Base-by-base conservation (phyloP, 345 rosid species). In the Fremontodendron californicum region DNA sequence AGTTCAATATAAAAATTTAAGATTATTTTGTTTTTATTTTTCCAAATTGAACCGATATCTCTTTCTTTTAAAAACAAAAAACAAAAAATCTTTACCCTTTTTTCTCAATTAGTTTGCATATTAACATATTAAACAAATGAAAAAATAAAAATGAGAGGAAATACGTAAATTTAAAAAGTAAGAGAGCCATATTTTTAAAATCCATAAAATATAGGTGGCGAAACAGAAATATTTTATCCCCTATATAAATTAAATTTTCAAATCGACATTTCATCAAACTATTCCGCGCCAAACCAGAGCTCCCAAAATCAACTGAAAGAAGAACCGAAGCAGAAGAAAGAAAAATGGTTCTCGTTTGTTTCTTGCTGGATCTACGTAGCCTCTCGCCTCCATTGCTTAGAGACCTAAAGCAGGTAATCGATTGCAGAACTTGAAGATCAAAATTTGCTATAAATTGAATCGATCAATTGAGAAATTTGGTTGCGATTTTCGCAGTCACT, bases 361-460 rank as follows among this genome's bases (percentile, higher is more conserved):
- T 90, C 85, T 86, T 91, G 72, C 78, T 90, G 86, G 97, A 94
- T 88, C 81, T 94, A 46, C 88, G 91, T 0, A 81, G 83, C 81
- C 81, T 93, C n/a, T 75, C 93, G 55, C 90, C 91, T 79, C 74
- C 90, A 68, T 78, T 85, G 79, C 87, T 91, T 43, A 82, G 76
- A 75, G 86, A 89, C 76, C 74, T 93, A 51, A 88, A 93, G 85
- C 94, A 94, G 94, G 97, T 92, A 60, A 21, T 46, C 6, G n/a
- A 51, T 33, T 7, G 23, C 39, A 10, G 12, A 49, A 69, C 35
- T 60, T 35, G 23, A 4, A 45, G 18, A 68, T 62, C 9, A 15
- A 35, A 54, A 31, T 25, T 37, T 43, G 25, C 31, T 57, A 5
- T 45, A 69, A 69, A 45, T 43, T 10, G 58, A n/a, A 23, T 39